Base-by-base conservation (phyloP, 2,329 filamentous ascomycete genomes). In the Chalaropsis thielavioides region DNA sequence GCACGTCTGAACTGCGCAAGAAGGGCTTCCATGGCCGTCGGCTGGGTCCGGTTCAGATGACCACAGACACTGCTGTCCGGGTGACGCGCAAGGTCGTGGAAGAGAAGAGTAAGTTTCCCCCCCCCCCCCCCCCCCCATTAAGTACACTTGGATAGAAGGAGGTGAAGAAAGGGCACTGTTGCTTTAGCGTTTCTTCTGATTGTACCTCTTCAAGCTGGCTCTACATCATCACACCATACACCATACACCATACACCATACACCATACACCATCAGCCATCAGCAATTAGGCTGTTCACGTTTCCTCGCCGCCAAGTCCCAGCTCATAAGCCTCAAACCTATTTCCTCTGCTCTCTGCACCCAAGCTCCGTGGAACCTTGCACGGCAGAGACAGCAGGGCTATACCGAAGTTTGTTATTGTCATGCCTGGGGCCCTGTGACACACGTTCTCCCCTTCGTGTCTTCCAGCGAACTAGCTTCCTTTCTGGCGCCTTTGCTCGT, bases 31-130 rank as follows among this genome's bases (percentile, higher is more conserved):
- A 86, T 66, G 91, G 92, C 66, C 85, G 94, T 63, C 83, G 94
- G 66, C 80, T 99, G 38, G 94, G 94, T 0, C 90, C 92, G 7
- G 87, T 92, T 70, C 94, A 99, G 76, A 96, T 99, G 92, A 97
- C 94, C 2, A 99, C 94, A 3, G 94, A 99, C 74, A 99, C 94
- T 22, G 94, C 94, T 3, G 94, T 96, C 62, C 83, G 94, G 69
- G 92, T 96, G 56, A 97, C 94, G 40, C 84, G 94, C 69, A 87
- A 95, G 70, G 88, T 97, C 5, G 85, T 92, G 11, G 88, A 95
- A 72, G 84, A 92, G 69, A 88, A 88, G 77, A 82, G 92, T 95
- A 75, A 66, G 66, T 61, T 35, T 38, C 44, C 15, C 46, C 24
- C 40, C 15, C n/a, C 41, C 24, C 40, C 10, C 8, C 22, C 40